phyloP scores from a whole-genome alignment of 169 alveolate species.

The Eimeria acervulina region DNA sequence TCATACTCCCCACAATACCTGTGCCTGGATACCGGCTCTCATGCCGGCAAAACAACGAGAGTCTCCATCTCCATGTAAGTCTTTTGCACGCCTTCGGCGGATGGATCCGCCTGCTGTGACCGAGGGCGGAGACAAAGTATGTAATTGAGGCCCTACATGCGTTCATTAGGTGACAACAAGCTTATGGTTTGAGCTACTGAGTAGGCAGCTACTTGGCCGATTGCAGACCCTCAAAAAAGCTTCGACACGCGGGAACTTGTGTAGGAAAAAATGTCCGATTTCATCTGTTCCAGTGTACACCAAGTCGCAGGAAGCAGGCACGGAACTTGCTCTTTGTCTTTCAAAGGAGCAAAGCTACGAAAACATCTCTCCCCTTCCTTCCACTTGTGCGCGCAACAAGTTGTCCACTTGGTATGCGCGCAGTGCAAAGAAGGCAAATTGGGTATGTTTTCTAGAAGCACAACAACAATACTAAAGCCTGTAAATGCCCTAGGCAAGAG shows the following conservation, averaged over 20 bases:
- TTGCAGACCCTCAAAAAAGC: background rate
- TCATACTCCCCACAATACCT: background rate
- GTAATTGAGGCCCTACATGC: background rate
- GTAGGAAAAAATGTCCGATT: background rate
- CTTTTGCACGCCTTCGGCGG: background rate
- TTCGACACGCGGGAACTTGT: background rate
- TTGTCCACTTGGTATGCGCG: no score
- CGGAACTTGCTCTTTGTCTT: background rate
- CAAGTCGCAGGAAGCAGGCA: background rate
- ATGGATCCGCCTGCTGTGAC: background rate
- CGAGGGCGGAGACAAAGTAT: background rate
- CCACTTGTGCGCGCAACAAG: background rate
- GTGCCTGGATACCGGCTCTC: background rate
- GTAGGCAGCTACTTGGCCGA: background rate
- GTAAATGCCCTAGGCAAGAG: background rate
- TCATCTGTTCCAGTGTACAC: background rate
- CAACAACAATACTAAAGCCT: background rate
- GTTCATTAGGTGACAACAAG: background rate
- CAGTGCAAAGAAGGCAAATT: background rate
- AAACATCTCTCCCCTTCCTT: background rate
- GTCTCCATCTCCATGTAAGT: background rate
- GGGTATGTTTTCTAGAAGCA: background rate
- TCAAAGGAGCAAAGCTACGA: background rate
- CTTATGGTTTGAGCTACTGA: background rate
- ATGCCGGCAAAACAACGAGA: background rate